These are phyloP conservation scores for Arabidopsis arenosa DNA, from an alignment of 345 rosid species.

Conservation along the genomic window DNA sequence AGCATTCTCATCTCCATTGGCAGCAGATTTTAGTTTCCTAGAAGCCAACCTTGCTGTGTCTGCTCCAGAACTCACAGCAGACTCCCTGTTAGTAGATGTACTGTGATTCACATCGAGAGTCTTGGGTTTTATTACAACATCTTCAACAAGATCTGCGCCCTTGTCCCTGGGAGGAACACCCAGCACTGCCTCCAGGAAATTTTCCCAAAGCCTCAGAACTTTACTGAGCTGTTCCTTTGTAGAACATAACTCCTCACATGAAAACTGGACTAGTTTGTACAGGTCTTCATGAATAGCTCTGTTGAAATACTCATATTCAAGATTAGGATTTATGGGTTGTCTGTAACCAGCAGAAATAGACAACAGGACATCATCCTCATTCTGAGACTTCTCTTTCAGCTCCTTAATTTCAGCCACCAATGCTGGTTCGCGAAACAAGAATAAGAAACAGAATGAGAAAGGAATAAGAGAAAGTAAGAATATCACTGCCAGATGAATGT, in stretches of 20 bases:
- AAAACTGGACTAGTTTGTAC: constrained; percentile 82
- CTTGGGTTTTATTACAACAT: constrained; percentile 45
- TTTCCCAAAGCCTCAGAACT: constrained; percentile 89
- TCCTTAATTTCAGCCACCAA: constrained; percentile 89
- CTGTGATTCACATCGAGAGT: constrained; percentile 37
- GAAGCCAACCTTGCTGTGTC: constrained; percentile 46
- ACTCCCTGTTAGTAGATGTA: constrained; percentile 55
- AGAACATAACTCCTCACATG: constrained; percentile 89
- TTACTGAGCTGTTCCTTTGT: constrained; percentile 90
- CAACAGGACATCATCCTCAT: constrained; percentile 72
- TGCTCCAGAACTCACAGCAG: constrained; percentile 55
- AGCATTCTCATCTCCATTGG: constrained; percentile 57
- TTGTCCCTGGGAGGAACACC: constrained; percentile 62
- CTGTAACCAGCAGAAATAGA: constrained; percentile 81
- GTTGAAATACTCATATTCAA: constrained; percentile 67
- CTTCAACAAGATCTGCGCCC: constrained; percentile 54
- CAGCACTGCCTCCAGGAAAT: constrained; percentile 80
- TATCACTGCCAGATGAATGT: constrained; percentile 6
- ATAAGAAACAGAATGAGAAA: constrained; percentile 31
- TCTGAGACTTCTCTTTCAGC: constrained; percentile 80
- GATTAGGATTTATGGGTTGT: constrained; percentile 67
- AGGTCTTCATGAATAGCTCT: constrained; percentile 77
- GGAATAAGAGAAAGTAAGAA: background rate
- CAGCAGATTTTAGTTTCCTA: constrained; percentile 52
- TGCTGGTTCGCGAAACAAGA: constrained; percentile 52